Base-by-base conservation (phyloP, 257 asterid genomes). In the Scutellaria barbata region DNA sequence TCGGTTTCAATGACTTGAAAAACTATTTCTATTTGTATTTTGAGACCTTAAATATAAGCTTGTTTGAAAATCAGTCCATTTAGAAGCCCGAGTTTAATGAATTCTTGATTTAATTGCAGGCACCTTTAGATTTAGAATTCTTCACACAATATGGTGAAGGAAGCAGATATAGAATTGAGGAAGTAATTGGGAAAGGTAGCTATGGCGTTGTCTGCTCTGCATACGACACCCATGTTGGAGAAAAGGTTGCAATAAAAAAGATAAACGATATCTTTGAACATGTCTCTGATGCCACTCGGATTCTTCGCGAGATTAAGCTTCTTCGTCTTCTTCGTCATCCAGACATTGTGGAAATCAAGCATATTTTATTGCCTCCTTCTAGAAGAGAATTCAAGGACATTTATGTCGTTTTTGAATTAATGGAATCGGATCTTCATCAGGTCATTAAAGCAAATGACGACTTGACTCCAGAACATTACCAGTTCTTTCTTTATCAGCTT, bases 141-240 rank as follows among this genome's bases (percentile, higher is more conserved):
- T 93, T 90, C 87, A 93, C 98, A 2, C 96, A 93, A 68, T 93
- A 93, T 68, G 98, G 98, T 45, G 98, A 93, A 80, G 98, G 97
- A 30, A 90, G 95, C 75, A 81, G 98, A 76, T 93, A 90, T 59
- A 89, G 50, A 85, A 89, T 93, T 25, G 97, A 90, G 86, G 98
- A 93, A 86, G 97, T 93, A 51, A 86, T 93, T 39, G 98, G 98
- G 20, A 93, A 93, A 85, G 98, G 98, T 71, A 93, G 98, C 80
- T 93, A 93, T 22, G 98, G 98, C 10, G 96, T 93, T 10, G 98
- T 93, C 58, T 90, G 96, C 87, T 91, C 98, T 37, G 98, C 98
- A 10, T 90, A 83, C 68, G 98, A 93, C 76, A 85, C 96, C 14
- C 98, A 85, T 81, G 79, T 87, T 5, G 91, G 96, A 16, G 97